phyloP scores from a whole-genome alignment of 2,329 filamentous ascomycete species.

The Pseudogymnoascus pannorum region DNA sequence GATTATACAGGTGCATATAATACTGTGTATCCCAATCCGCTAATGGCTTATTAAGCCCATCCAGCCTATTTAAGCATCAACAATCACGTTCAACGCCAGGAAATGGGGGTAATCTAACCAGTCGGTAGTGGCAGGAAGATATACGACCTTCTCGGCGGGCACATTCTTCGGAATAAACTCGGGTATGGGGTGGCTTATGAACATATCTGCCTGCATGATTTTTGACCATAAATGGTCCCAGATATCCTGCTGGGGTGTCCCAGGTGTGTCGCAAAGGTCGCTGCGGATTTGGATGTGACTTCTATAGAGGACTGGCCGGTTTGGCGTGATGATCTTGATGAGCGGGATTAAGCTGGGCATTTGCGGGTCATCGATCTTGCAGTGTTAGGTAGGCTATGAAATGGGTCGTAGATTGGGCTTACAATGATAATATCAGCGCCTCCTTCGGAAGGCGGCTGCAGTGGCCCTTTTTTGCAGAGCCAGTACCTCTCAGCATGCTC shows the following conservation, averaged over 20 bases:
- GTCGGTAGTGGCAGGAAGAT: slow-evolving; percentile 74
- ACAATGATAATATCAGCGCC: slow-evolving; percentile 69
- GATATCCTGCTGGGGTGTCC: slow-evolving; percentile 62
- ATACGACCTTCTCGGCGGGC: slow-evolving; percentile 58
- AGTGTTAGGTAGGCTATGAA: slow-evolving; percentile 3
- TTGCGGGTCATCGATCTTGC: slow-evolving; percentile 69
- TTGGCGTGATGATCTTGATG: slow-evolving; percentile 61
- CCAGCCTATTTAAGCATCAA: slow-evolving; percentile 44
- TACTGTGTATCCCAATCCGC: slow-evolving; percentile 63
- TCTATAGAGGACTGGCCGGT: slow-evolving; percentile 72
- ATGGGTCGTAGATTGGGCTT: slow-evolving; percentile 22
- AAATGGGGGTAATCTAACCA: slow-evolving; percentile 43
- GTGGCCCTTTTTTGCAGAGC: slow-evolving; percentile 59
- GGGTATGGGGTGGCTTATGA: slow-evolving; percentile 74
- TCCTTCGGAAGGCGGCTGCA: slow-evolving; percentile 56
- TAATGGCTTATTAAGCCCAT: slow-evolving; percentile 72
- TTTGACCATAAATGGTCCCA: slow-evolving; percentile 71
- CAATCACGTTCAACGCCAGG: not conserved
- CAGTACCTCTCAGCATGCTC: slow-evolving; percentile 71
- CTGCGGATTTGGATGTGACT: slow-evolving; percentile 78
- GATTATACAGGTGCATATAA: slow-evolving; percentile 68
- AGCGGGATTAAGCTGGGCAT: slow-evolving; percentile 74
- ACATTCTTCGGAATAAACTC: slow-evolving; percentile 67
- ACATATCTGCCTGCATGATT: slow-evolving; percentile 65
- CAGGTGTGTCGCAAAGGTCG: slow-evolving; percentile 57